A percentile compares a stretch with the other conserved stretches of the same genome.
phyloP scores from a whole-genome alignment of 805 yeast genomes.

The Candida tallmaniae region DNA sequence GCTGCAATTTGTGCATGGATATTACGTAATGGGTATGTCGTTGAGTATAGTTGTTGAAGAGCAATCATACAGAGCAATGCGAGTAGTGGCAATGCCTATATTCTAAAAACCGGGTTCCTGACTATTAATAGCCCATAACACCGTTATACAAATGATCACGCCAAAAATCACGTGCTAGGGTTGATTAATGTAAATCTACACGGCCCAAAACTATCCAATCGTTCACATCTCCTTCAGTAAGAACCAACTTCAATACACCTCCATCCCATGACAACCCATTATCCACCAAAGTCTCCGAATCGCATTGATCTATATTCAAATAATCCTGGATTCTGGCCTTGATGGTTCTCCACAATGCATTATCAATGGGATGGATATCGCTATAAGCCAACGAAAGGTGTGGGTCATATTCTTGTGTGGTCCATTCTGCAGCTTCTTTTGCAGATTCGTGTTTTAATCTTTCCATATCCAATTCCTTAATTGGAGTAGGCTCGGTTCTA shows the following conservation, averaged over 20 bases:
- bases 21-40: no score
- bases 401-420: conserved; percentile 54
- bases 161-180: not conserved
- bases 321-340: conserved; percentile 63
- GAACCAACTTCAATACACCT: conserved; percentile 62
- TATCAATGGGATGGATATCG: conserved; percentile 58
- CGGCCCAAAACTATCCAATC: conserved; percentile 66
- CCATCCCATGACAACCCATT: conserved; percentile 57
- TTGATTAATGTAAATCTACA: conserved; percentile 38
- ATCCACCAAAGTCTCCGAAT: conserved; percentile 28
- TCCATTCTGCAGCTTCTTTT: conserved; percentile 50
- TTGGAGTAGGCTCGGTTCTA: conserved; percentile 1
- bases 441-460: conserved; percentile 42
- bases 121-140: no score
- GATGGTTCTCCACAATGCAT: conserved; percentile 59
- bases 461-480: conserved; percentile 24
- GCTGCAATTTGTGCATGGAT: not conserved
- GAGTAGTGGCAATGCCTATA: no score
- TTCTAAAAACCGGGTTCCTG: no score
- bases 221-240: conserved; percentile 66
- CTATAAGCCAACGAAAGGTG: conserved; percentile 72
- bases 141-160: no score
- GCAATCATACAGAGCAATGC: no score
- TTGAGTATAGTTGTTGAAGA: no score
- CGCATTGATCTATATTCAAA: conserved; percentile 45